Conservation (phyloP, 2,329 filamentous ascomycete species). For the Curvularia eragrostidis region DNA sequence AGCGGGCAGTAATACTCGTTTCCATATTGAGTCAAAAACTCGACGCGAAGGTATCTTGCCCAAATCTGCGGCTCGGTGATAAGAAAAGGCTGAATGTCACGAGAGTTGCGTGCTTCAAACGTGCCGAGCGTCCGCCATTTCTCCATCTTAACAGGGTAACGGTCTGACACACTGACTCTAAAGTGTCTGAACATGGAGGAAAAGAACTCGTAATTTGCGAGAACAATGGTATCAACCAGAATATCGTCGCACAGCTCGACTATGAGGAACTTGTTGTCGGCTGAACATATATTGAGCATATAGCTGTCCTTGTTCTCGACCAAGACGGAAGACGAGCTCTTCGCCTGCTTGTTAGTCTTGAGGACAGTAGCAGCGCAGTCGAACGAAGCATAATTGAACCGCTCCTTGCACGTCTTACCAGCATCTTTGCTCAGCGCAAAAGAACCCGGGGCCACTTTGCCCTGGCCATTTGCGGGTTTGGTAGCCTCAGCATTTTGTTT, state of each 20-base stretch:
- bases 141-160: slow-evolving; percentile 89
- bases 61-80: slow-evolving; percentile 95
- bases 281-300: slow-evolving; percentile 91
- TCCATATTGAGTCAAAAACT: slow-evolving; percentile 92
- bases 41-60: slow-evolving; percentile 90
- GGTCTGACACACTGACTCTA: slow-evolving; percentile 88
- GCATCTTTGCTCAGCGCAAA: slow-evolving; percentile 80
- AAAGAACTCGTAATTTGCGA: slow-evolving; percentile 99
- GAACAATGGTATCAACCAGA: slow-evolving; percentile 91
- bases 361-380: slow-evolving; percentile 93
- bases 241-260: slow-evolving; percentile 89
- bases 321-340: slow-evolving; percentile 85
- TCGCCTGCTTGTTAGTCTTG: slow-evolving; percentile 85
- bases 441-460: slow-evolving; percentile 41
- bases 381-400: slow-evolving; percentile 97
- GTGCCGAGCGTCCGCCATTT: slow-evolving; percentile 89
- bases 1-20: slow-evolving; percentile 97
- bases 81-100: slow-evolving; percentile 92
- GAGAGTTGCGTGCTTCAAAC: slow-evolving; percentile 89
- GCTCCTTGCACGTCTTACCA: slow-evolving; percentile 95
- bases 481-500: slow-evolving; percentile 23
- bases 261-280: slow-evolving; percentile 89
- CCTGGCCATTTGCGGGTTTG: slow-evolving; percentile 31
- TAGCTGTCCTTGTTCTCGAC: slow-evolving; percentile 99
- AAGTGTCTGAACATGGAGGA: slow-evolving; percentile 95